Conservation (phyloP, 116 monocot species). For the Phalaenopsis hybrid region DNA sequence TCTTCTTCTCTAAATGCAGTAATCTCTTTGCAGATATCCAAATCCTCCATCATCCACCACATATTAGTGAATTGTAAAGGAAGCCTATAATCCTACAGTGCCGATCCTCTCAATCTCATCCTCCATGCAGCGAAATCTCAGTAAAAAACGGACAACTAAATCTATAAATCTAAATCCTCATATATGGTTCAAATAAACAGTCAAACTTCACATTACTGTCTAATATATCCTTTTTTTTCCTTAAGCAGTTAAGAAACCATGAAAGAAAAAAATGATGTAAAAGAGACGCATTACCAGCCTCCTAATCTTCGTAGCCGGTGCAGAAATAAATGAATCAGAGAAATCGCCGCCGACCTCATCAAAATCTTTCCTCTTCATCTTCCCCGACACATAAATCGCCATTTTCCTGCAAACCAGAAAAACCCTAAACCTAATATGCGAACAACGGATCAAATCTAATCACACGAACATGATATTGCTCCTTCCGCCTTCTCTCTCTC, state of each 20-base stretch:
- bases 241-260: neutral
- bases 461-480: neutral
- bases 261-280: neutral
- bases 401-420: neutral
- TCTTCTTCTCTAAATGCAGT: too few species aligned
- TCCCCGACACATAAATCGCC: constrained; percentile 6
- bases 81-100: neutral
- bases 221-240: neutral
- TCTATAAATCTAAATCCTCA: neutral
- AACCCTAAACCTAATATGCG: neutral
- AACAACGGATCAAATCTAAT: neutral
- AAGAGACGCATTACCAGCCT: constrained; percentile 13
- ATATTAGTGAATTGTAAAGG: neutral
- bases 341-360: constrained; percentile 20
- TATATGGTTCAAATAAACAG: neutral
- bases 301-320: constrained; percentile 23
- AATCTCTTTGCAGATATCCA: too few species aligned
- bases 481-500: neutral
- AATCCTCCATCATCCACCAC: neutral
- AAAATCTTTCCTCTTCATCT: constrained; percentile 26
- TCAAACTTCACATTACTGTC: neutral
- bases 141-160: neutral
- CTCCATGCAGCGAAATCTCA: neutral
- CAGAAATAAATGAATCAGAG: constrained; percentile 15
- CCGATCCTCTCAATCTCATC: neutral